Conservation (phyloP, 2,329 filamentous ascomycete genomes). For the Nigrospora sphaerica region DNA sequence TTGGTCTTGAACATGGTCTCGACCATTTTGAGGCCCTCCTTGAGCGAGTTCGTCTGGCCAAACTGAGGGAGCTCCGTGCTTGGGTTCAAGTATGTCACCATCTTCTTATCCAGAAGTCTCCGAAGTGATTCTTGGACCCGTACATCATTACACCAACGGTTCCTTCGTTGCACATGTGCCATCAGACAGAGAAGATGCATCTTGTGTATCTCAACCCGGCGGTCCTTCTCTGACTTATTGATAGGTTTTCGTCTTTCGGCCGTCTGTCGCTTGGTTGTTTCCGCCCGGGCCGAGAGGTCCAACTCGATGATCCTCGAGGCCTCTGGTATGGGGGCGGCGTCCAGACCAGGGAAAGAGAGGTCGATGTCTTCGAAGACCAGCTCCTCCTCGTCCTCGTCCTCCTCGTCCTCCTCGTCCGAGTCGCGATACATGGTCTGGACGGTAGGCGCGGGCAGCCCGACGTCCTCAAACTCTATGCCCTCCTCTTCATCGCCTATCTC, state of each 20-base stretch:
- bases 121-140: slow-evolving; percentile 61
- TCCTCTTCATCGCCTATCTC: slow-evolving; percentile 28
- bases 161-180: slow-evolving; percentile 68
- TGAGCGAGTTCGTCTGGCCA: slow-evolving; percentile 66
- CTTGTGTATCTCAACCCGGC: slow-evolving; percentile 74
- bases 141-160: slow-evolving; percentile 80
- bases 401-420: slow-evolving; percentile 35
- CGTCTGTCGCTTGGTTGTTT: slow-evolving; percentile 19
- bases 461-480: slow-evolving; percentile 42
- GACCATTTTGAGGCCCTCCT: slow-evolving; percentile 68
- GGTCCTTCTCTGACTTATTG: slow-evolving; percentile 44
- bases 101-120: slow-evolving; percentile 58
- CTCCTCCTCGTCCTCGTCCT: slow-evolving; percentile 33
- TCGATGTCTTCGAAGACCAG: slow-evolving; percentile 42
- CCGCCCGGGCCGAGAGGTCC: slow-evolving; percentile 41
- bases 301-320: slow-evolving; percentile 36
- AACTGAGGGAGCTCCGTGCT: slow-evolving; percentile 63
- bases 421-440: slow-evolving; percentile 44
- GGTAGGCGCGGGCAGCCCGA: slow-evolving; percentile 36
- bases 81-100: slow-evolving; percentile 61
- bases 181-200: slow-evolving; percentile 78
- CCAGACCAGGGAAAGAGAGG: slow-evolving; percentile 22
- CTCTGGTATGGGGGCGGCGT: slow-evolving; percentile 4
- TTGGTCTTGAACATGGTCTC: slow-evolving; percentile 59
- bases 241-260: slow-evolving; percentile 43